Evolutionary conservation across 2,329 filamentous ascomycete species (phyloP), one percentile per base, ranked within the genome.

Genomic region (Ophiostoma ulmi): DNA sequence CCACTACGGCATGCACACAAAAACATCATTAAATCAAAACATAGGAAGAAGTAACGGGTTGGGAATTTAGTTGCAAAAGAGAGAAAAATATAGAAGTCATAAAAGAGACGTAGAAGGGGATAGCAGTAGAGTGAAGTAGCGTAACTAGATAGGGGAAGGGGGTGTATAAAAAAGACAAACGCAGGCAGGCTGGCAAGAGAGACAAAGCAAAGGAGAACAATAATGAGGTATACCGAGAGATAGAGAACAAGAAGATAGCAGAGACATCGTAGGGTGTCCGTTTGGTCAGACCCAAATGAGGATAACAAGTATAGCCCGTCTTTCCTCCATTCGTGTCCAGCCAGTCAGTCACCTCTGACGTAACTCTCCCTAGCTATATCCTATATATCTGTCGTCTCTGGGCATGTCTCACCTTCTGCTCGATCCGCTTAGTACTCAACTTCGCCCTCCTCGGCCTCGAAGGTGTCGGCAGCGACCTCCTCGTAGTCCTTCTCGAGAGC

Each of bases 401-500:
- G 4, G 39, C 39, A 44, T 44, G 11, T 1, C 20, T 17, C 14
- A 5, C 20, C 14, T n/a, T 48, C 3, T 39, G 11, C 38, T 52
- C 14, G n/a, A 52, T 52, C 17, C 35, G 22, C 52, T 67, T 94
- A 97, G 86, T 97, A 97, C 87, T 97, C 94, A 70, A 79, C 84
- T 75, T 90, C 88, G 68, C 82, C 85, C 77, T 89, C 89, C 66
- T 88, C 87, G 20, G 86, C 83, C 75, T 89, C 83, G 74, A 83
- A 82, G 75, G 90, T 91, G 80, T 94, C 91, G 78, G 84, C 87
- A 73, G 91, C 91, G 75, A 94, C 91, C 85, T 94, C 91, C 81
- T 93, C 91, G 79, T 94, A 94, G 77, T 94, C 91, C 84, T 90
- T 92, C 85, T 94, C 92, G 44, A 95, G 84, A 67, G 92, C 92